Evolutionary conservation across 2,329 filamentous ascomycete species (phyloP), one percentile per base, ranked within the genome.

Genomic region (Trichoderma oligosporum): DNA sequence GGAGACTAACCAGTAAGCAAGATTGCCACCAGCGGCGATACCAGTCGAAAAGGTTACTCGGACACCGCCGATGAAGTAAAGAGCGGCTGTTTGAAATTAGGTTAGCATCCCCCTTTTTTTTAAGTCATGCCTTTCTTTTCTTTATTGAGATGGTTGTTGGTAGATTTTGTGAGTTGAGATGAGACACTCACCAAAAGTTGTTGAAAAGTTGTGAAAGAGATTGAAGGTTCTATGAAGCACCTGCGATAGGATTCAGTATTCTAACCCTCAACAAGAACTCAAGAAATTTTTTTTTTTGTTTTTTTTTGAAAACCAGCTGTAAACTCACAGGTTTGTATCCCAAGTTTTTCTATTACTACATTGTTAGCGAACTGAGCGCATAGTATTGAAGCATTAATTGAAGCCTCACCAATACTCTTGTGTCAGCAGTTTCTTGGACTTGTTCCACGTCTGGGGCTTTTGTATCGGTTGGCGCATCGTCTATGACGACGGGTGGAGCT

Each of bases 21-120:
- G 67, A 60, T 82, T 82, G 39, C 82, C 82, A 55, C 82, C 82
- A 16, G 82, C 81, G 24, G 79, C 81, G 35, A 85, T 82, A 60
- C 82, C 82, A 9, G 82, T 84, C n/a, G 78, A 82, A 65, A 82
- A 85, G 0, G 82, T 84, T 2, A 82, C 80, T 38, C 82, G 77
- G 36, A 84, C 79, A 58, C 79, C 82, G 27, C 82, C 82, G 42
- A 85, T 76, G 57, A 83, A 84, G 68, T 84, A 85, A 2, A 85
- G 71, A 1, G 82, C 82, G 60, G 82, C 82, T 84, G 42, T 11
- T 31, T 61, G 29, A 7, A 7, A 6, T 3, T n/a, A 14, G 6
- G 4, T 54, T 25, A 7, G 3, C 9, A 3, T 7, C n/a, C 24
- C 3, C 8, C 18, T 7, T 2, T 24, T 22, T 9, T 33, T 5